Percentiles rank a stretch among this genome's conserved stretches.
These are phyloP conservation scores for Copromyces sp. DNA, from an alignment of 495 filamentous ascomycete species.

Conservation along the genomic window DNA sequence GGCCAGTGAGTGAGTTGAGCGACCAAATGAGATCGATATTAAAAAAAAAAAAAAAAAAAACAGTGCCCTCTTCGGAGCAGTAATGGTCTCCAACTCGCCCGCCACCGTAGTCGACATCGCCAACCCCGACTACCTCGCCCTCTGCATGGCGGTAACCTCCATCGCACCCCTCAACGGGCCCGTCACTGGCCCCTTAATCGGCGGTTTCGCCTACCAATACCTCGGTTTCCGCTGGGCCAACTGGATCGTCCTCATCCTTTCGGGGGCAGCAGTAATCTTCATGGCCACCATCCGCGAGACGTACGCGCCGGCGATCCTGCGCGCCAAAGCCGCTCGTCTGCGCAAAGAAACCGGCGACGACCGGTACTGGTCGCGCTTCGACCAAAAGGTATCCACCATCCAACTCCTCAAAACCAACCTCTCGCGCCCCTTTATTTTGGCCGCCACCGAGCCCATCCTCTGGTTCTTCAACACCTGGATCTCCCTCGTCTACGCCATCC, in stretches of 20 bases:
- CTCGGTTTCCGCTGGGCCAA: constrained; percentile 71
- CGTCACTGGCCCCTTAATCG: constrained; percentile 41
- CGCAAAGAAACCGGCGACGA: constrained; percentile 68
- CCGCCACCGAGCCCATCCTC: constrained; percentile 74
- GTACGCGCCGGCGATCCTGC: constrained; percentile 64
- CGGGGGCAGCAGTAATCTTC: constrained; percentile 43
- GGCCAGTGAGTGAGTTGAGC: not conserved
- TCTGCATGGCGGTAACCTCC: constrained; percentile 65
- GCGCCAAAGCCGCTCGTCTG: constrained; percentile 52
- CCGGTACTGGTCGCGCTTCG: constrained; percentile 69
- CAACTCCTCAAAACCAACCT: constrained; percentile 57
- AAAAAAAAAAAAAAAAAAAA: not conserved
- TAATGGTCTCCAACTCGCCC: constrained; percentile 71
- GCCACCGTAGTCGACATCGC: constrained; percentile 78
- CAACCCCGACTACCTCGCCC: constrained; percentile 54
- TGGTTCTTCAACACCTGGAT: constrained; percentile 69
- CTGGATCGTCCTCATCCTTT: constrained; percentile 68
- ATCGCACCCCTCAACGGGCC: constrained; percentile 72
- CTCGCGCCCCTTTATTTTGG: constrained; percentile 65
- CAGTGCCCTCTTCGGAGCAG: constrained; percentile 63
- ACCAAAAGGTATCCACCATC: constrained; percentile 43
- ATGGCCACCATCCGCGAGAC: constrained; percentile 58
- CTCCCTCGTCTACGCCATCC: constrained; percentile 52
- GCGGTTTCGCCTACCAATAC: constrained; percentile 62
- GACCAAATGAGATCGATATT: too few species aligned